Evolutionary conservation across 2,329 filamentous ascomycete genomes (phyloP).

Genomic region (Teratosphaeria destructans): DNA sequence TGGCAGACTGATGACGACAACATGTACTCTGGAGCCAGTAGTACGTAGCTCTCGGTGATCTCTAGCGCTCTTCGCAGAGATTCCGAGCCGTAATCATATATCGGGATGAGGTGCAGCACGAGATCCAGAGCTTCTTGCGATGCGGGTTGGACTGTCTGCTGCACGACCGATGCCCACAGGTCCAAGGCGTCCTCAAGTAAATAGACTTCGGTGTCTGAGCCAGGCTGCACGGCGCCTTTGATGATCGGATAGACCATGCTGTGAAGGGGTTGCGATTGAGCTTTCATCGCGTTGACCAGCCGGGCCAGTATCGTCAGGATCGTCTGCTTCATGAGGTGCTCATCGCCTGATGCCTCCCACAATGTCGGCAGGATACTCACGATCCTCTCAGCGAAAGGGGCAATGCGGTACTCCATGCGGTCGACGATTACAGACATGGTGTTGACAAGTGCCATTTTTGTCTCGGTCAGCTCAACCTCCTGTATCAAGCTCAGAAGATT

Average conservation of each 20-base stretch:
- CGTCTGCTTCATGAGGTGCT: constrained; percentile 87
- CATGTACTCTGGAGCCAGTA: constrained; percentile 38
- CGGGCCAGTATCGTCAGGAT: constrained; percentile 78
- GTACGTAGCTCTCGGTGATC: constrained; percentile 39
- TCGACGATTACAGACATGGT: constrained; percentile 74
- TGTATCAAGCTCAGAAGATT: constrained; percentile 68
- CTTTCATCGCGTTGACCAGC: constrained; percentile 76
- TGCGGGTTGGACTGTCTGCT: constrained; percentile 41
- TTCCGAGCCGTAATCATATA: constrained; percentile 40
- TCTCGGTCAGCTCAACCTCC: constrained; percentile 72
- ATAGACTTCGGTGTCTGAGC: constrained; percentile 64
- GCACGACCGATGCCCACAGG: constrained; percentile 70
- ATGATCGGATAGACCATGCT: constrained; percentile 72
- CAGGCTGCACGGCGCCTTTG: constrained; percentile 64
- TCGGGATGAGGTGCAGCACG: constrained; percentile 34
- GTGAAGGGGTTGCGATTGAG: constrained; percentile 68
- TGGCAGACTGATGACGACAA: constrained; percentile 33
- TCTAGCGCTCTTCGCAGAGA: constrained; percentile 38
- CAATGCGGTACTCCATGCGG: constrained; percentile 64
- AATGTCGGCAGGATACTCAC: constrained; percentile 68
- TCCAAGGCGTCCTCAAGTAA: constrained; percentile 87
- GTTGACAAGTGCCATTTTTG: constrained; percentile 79
- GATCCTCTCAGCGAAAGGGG: constrained; percentile 64
- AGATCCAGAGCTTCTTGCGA: constrained; percentile 34
- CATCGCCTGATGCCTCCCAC: constrained; percentile 77